Evolutionary conservation across 805 yeast species (phyloP), one percentile per base, ranked within the genome.

Genomic region (Cyberlindnera mississippiensis): DNA sequence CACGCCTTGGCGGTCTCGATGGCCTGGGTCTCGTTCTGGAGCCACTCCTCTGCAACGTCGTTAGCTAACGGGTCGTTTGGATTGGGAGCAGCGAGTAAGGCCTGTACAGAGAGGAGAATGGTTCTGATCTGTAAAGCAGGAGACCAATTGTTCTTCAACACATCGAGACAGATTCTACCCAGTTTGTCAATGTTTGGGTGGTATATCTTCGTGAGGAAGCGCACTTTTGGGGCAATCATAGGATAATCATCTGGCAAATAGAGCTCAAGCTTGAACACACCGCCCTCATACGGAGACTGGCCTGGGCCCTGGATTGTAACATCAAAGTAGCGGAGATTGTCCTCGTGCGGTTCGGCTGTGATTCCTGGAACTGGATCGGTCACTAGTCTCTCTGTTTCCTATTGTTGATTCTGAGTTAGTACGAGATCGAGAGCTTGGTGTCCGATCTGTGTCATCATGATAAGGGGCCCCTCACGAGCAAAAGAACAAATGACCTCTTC

Each of bases 1-100:
- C 75, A 69, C 41, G 63, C 62, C 50, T 58, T 67, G 8, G 98
- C 99, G 17, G 84, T 89, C 12, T 67, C 75, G 40, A 89, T 81
- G 17, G 98, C 99, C 47, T 71, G 71, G 31, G 72, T 68, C 64
- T 89, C 95, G 56, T 93, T 78, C 50, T 79, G 83, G 59, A 91
- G 84, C 97, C 99, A 93, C 48, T 85, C 91, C 53, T 88, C 90
- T 2, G 99, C 99, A 31, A 93, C 99, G 52, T 93, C 98, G 58
- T 93, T 93, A 15, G 98, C 98, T 52, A 93, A 72, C 2, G 99
- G 99, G 64, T 93, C 99, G 61, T 93, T 96, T 3, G 99, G 99
- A 56, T 93, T 93, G 10, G 99, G 99, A 5, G 96, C 89, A 2
- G 96, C 96, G 39, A 93, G 68, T 42, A 93, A 69, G 0, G 98